Conservation (phyloP, 371 early-diverging fungal genomes). For the Rhizopus delemar region DNA sequence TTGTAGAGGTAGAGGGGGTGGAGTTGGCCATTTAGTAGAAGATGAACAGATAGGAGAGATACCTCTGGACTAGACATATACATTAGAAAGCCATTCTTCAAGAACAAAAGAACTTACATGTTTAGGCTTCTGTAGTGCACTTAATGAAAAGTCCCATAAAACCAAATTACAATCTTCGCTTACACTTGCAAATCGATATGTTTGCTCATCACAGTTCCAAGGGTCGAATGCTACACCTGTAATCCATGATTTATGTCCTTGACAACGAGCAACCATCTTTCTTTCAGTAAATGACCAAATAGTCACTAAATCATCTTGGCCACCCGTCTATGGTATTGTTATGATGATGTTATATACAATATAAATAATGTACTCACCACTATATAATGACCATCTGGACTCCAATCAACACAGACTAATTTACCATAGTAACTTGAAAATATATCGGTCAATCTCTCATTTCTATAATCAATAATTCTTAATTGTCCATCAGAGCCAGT, state of each 20-base stretch:
- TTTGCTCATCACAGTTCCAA: slow-evolving; percentile 79
- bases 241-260: slow-evolving; percentile 94
- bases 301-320: slow-evolving; percentile 95
- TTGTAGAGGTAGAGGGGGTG: neutral
- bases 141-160: slow-evolving; percentile 92
- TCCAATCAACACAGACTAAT: slow-evolving; percentile 87
- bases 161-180: slow-evolving; percentile 90
- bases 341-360: no score
- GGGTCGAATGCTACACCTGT: slow-evolving; percentile 91
- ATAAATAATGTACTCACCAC: slow-evolving; percentile 55
- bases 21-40: slow-evolving; percentile 1
- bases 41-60: neutral
- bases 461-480: slow-evolving; percentile 72
- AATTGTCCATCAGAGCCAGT: slow-evolving; percentile 78
- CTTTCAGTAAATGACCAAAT: slow-evolving; percentile 85
- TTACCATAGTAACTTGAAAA: slow-evolving; percentile 84
- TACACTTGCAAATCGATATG: slow-evolving; percentile 88
- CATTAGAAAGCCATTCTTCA: neutral
- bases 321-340: slow-evolving; percentile 61
- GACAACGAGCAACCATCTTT: slow-evolving; percentile 83
- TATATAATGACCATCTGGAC: slow-evolving; percentile 90
- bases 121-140: slow-evolving; percentile 76
- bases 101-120: slow-evolving; percentile 41
- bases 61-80: neutral
- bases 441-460: slow-evolving; percentile 72